Conservation (phyloP, 371 early-diverging fungal species). For the Apophysomyces elegans region DNA sequence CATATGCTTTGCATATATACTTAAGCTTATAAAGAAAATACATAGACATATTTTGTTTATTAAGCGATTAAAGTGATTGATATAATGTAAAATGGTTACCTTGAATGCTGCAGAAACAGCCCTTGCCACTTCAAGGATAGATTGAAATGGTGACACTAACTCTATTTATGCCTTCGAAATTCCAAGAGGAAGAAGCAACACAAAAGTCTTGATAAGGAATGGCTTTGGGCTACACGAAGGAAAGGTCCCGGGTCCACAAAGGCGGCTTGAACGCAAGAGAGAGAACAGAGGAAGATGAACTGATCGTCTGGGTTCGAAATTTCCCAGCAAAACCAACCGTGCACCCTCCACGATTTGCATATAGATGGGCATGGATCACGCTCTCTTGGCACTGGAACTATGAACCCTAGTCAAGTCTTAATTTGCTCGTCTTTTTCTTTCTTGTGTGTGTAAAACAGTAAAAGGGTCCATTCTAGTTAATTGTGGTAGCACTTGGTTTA, state of each 20-base stretch:
- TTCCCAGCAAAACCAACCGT: not conserved
- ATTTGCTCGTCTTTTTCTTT: not conserved
- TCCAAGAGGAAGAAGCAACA: not conserved
- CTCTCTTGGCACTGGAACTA: too few species aligned
- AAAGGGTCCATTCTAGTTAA: not conserved
- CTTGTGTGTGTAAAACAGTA: not conserved
- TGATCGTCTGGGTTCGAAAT: not conserved
- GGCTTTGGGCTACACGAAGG: constrained; percentile 2
- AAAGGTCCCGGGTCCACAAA: constrained; percentile 10
- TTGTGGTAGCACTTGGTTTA: not conserved
- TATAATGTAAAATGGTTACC: too few species aligned
- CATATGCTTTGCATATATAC: too few species aligned
- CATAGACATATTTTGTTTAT: too few species aligned
- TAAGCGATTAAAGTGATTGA: too few species aligned
- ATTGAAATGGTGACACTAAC: too few species aligned
- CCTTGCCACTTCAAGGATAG: too few species aligned
- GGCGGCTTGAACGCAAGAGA: not conserved
- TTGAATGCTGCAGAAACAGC: too few species aligned
- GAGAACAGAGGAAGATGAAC: not conserved
- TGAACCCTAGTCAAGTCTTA: not conserved
- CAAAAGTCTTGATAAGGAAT: not conserved
- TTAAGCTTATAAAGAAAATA: too few species aligned
- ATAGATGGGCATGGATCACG: too few species aligned
- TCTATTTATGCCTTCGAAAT: not conserved
- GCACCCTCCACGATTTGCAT: too few species aligned